These are phyloP conservation scores for Carex scoparia DNA, from an alignment of 176 grass and related monocot species.

Conservation along the genomic window DNA sequence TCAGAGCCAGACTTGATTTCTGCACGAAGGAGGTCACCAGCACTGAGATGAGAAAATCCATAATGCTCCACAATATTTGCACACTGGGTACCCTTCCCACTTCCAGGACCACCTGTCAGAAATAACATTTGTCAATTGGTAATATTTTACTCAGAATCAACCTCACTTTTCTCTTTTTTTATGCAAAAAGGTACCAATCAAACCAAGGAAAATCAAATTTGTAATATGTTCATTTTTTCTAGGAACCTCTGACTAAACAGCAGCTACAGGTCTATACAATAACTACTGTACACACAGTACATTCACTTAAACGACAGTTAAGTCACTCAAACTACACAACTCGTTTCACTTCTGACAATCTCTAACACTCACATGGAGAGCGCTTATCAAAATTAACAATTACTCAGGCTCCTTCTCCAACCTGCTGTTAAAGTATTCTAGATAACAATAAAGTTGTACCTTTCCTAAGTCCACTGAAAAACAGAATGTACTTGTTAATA, in stretches of 20 bases:
- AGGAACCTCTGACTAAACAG: not conserved
- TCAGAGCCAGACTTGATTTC: slow-evolving; percentile 81
- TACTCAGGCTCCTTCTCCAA: not conserved
- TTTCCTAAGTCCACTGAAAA: not conserved
- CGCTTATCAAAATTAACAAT: not conserved
- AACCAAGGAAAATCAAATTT: not conserved
- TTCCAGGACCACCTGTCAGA: slow-evolving; percentile 76
- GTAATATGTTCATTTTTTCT: not conserved
- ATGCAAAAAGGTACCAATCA: not conserved
- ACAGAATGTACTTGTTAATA: not conserved
- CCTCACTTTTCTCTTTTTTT: not conserved
- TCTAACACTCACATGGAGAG: not conserved
- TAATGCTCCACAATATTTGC: slow-evolving; percentile 82
- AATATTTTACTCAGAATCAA: not conserved
- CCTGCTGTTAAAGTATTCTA: not conserved
- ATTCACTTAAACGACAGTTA: not conserved
- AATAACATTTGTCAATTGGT: slow-evolving; percentile 25
- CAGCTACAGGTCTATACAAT: not conserved
- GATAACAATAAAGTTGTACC: not conserved
- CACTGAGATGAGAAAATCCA: slow-evolving; percentile 86
- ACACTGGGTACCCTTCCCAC: slow-evolving; percentile 87
- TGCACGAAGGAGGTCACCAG: slow-evolving; percentile 82
- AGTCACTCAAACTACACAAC: not conserved
- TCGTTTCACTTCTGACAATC: not conserved
- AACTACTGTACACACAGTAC: not conserved